A percentile compares a stretch with the other conserved stretches of the same genome.
Evolutionary conservation across 2,329 filamentous ascomycete genomes (phyloP).

Genomic region (Aplosporella prunicola): DNA sequence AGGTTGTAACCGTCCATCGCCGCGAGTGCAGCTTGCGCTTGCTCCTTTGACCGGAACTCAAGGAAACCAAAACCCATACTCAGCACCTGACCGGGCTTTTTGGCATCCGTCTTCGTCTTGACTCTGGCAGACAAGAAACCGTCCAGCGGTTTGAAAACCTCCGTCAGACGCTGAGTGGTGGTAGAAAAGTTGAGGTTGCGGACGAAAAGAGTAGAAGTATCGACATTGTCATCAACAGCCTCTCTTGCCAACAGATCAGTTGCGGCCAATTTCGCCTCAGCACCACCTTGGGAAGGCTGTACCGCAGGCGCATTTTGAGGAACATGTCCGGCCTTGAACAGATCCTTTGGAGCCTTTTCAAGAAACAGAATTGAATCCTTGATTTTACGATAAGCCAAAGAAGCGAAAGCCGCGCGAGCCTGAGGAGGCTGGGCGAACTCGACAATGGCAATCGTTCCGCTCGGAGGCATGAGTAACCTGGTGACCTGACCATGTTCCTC

Average conservation of each 20-base stretch:
- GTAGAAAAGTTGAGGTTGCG: slow-evolving; percentile 91
- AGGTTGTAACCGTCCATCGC: slow-evolving; percentile 84
- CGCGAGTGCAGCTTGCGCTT: slow-evolving; percentile 69
- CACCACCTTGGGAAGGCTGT: slow-evolving; percentile 23
- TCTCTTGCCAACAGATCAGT: slow-evolving; percentile 57
- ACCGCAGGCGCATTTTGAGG: slow-evolving; percentile 13
- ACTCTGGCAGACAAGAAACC: slow-evolving; percentile 85
- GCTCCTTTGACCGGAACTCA: slow-evolving; percentile 69
- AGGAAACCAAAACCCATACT: slow-evolving; percentile 98
- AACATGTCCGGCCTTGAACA: slow-evolving; percentile 46
- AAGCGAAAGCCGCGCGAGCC: slow-evolving; percentile 73
- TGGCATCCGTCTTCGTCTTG: slow-evolving; percentile 90
- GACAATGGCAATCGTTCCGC: slow-evolving; percentile 86
- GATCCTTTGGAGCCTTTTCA: slow-evolving; percentile 80
- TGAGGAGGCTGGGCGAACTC: slow-evolving; percentile 73
- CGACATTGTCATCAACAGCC: slow-evolving; percentile 43
- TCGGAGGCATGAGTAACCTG: slow-evolving; percentile 81
- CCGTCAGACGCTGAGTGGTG: slow-evolving; percentile 63
- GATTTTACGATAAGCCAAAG: slow-evolving; percentile 79
- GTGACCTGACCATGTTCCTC: slow-evolving; percentile 76
- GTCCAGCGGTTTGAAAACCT: slow-evolving; percentile 70
- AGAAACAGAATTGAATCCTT: slow-evolving; percentile 87
- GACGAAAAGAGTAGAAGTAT: slow-evolving; percentile 80
- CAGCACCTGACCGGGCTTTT: slow-evolving; percentile 74
- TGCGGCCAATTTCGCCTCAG: slow-evolving; percentile 50